Conservation (phyloP, 192 early-diverging fungal genomes). For the Entomortierella lignicola region DNA sequence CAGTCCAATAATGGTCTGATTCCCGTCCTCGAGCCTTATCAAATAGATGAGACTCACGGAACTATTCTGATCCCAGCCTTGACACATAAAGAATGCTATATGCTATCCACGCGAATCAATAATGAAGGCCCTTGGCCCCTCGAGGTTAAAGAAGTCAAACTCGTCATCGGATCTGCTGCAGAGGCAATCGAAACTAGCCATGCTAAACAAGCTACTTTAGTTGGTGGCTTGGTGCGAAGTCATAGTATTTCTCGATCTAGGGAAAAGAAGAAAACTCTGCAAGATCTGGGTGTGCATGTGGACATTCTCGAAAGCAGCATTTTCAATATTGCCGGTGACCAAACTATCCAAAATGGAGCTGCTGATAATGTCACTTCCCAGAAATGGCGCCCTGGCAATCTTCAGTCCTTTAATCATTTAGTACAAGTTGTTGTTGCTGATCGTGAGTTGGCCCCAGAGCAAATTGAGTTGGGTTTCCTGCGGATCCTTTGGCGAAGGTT, state of each 20-base stretch:
- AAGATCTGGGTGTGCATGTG: constrained; percentile 27
- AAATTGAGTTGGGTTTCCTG: constrained; percentile 54
- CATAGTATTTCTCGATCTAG: constrained; percentile 32
- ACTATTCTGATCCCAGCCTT: constrained; percentile 60
- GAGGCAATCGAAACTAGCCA: background rate
- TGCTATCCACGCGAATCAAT: constrained; percentile 42
- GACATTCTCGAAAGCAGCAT: constrained; percentile 21
- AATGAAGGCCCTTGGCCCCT: constrained; percentile 50
- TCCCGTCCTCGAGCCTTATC: constrained; percentile 14
- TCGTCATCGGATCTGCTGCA: constrained; percentile 13
- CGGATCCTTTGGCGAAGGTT: constrained; percentile 64
- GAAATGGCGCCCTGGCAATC: constrained; percentile 28
- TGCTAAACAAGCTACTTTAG: constrained; percentile 1
- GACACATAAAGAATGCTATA: constrained; percentile 37
- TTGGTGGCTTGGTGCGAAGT: constrained; percentile 15
- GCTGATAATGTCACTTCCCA: background rate
- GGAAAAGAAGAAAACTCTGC: constrained; percentile 29
- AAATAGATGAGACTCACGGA: constrained; percentile 57
- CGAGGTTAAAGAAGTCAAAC: constrained; percentile 41
- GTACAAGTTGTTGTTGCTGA: constrained; percentile 24
- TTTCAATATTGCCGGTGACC: background rate
- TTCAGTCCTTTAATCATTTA: constrained; percentile 33
- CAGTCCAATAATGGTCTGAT: background rate
- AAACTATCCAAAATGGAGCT: background rate
- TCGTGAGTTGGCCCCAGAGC: constrained; percentile 31